Conservation (phyloP, 2,329 filamentous ascomycete species). For the Trichoderma afroharzianum region DNA sequence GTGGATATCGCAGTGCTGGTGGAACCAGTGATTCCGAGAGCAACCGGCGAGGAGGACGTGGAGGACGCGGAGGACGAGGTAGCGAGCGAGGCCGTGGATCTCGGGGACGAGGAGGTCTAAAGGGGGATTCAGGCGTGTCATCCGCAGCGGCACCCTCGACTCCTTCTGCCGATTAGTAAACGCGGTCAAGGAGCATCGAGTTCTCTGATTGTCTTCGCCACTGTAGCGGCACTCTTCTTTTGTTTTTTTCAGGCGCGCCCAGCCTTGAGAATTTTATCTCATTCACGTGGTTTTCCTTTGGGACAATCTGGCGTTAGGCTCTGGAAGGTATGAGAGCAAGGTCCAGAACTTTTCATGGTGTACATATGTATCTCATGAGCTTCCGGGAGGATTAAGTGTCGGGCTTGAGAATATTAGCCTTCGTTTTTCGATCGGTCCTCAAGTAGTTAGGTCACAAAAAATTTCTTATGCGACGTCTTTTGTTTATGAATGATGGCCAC, state of each 20-base stretch:
- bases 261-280: slow-evolving; percentile 4
- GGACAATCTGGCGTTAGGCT: slow-evolving; percentile 21
- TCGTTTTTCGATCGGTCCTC: slow-evolving; percentile 31
- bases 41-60: slow-evolving; percentile 53
- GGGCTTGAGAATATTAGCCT: slow-evolving; percentile 29
- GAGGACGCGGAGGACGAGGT: slow-evolving; percentile 56
- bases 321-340: slow-evolving; percentile 21
- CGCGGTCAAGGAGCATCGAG: neutral
- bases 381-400: slow-evolving; percentile 28
- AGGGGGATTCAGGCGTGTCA: slow-evolving; percentile 56
- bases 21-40: slow-evolving; percentile 69
- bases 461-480: neutral
- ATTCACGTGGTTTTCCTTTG: slow-evolving; percentile 17
- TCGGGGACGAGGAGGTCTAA: slow-evolving; percentile 54
- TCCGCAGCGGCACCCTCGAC: slow-evolving; percentile 51
- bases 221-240: slow-evolving; percentile 18
- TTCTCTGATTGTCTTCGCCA: slow-evolving; percentile 4
- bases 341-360: slow-evolving; percentile 18
- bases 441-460: slow-evolving; percentile 24
- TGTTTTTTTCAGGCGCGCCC: slow-evolving; percentile 7
- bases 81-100: slow-evolving; percentile 55
- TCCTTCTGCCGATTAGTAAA: slow-evolving; percentile 38
- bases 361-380: slow-evolving; percentile 37
- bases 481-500: neutral
- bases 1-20: slow-evolving; percentile 79